phyloP scores from a whole-genome alignment of 169 alveolate species.

The Perkinsus olseni region DNA sequence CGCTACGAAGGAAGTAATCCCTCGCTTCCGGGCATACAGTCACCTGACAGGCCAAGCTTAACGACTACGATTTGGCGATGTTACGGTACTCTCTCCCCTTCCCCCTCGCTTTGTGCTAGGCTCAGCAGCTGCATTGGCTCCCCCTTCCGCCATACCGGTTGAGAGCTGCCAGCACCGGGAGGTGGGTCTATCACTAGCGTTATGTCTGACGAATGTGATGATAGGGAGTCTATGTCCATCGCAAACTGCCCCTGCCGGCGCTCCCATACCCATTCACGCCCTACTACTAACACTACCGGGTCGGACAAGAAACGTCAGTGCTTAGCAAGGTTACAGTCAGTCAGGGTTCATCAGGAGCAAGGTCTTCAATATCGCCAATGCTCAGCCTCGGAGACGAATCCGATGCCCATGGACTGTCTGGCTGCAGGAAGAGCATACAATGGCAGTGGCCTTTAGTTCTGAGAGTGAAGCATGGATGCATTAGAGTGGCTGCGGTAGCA shows the following conservation, averaged over 20 bases:
- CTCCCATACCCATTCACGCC: too few relatives aligned
- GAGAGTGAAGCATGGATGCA: not conserved
- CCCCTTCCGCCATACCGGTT: not conserved
- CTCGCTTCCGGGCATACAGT: not conserved
- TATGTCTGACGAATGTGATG: not conserved
- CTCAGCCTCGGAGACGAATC: not conserved
- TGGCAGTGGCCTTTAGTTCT: not conserved
- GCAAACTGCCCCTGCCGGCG: not conserved
- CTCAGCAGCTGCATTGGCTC: not conserved
- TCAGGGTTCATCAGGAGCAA: not conserved
- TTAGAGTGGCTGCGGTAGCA: not conserved
- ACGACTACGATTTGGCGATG: too few relatives aligned
- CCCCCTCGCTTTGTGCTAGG: not conserved
- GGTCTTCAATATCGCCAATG: not conserved
- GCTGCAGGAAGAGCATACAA: not conserved
- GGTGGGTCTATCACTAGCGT: not conserved
- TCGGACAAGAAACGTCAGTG: not conserved
- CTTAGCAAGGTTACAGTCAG: too few relatives aligned
- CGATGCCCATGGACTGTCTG: not conserved
- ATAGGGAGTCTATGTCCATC: not conserved
- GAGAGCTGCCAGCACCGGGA: not conserved
- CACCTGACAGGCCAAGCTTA: too few relatives aligned
- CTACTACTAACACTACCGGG: not conserved
- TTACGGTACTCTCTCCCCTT: not conserved
- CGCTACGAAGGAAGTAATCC: not conserved